A percentile compares a stretch with the other conserved stretches of the same genome.
These are phyloP conservation scores for Ophiostoma quercus DNA, from an alignment of 2,329 filamentous ascomycete genomes.

Conservation along the genomic window DNA sequence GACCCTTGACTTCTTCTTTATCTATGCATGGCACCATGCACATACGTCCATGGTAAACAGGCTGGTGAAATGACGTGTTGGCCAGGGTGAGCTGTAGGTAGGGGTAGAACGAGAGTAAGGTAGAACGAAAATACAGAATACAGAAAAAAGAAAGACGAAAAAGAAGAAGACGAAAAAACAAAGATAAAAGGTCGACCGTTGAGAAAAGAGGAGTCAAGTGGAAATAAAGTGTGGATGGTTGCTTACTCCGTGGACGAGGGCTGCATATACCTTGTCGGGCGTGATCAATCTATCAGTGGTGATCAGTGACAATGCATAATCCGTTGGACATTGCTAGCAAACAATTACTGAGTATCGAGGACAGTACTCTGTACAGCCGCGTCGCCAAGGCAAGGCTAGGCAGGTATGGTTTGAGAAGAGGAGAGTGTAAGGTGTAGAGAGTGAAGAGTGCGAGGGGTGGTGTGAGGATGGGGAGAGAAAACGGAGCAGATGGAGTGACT, in stretches of 20 bases:
- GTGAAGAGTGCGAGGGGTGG: background rate
- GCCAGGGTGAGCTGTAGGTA: background rate
- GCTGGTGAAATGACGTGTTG: background rate
- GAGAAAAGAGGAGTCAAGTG: background rate
- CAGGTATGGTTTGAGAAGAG: background rate
- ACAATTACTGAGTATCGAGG: no score
- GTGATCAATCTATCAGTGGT: background rate
- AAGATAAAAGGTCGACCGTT: constrained; percentile 1
- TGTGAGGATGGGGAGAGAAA: background rate
- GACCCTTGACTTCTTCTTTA: background rate
- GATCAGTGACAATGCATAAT: background rate
- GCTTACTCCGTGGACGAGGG: background rate
- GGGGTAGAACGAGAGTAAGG: background rate
- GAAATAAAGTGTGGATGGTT: constrained; percentile 6
- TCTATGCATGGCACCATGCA: background rate
- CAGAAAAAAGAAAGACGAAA: background rate
- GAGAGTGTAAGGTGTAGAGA: background rate
- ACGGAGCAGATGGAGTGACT: background rate
- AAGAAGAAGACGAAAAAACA: background rate
- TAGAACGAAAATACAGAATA: background rate
- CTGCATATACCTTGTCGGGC: background rate
- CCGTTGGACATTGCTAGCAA: no score
- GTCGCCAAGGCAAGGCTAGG: constrained; percentile 13
- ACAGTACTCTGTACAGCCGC: background rate
- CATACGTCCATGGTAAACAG: background rate